These are phyloP conservation scores for Calonectria honghensis DNA, from an alignment of 2,329 filamentous ascomycete genomes.

Conservation along the genomic window DNA sequence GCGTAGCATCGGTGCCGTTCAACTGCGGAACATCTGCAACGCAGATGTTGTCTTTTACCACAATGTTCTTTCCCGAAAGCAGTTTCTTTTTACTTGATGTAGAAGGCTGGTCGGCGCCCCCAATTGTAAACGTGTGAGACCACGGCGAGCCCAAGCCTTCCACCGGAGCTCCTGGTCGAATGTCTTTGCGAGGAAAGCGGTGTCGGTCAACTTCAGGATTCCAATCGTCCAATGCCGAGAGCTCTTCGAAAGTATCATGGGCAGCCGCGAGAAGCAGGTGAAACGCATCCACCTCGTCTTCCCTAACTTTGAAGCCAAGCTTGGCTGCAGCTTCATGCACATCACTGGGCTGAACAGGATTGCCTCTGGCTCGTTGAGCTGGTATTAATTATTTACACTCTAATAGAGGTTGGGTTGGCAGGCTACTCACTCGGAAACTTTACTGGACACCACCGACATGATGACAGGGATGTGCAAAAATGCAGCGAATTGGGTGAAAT, in stretches of 20 bases:
- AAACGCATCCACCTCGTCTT: slow-evolving; percentile 9
- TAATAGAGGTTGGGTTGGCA: no score
- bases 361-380: background rate
- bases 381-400: background rate
- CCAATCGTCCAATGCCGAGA: slow-evolving; percentile 13
- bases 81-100: background rate
- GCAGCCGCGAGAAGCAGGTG: slow-evolving; percentile 7
- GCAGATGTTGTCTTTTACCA: slow-evolving; percentile 10
- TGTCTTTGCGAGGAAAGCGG: slow-evolving; percentile 12
- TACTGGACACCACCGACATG: slow-evolving; percentile 17
- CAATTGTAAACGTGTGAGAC: slow-evolving; percentile 12
- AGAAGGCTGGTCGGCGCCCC: background rate
- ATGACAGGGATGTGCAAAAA: background rate
- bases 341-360: slow-evolving; percentile 1
- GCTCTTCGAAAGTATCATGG: slow-evolving; percentile 15
- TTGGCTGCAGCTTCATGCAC: slow-evolving; percentile 1
- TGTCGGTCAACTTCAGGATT: slow-evolving; percentile 10
- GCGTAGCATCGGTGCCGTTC: slow-evolving; percentile 16
- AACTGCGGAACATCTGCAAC: slow-evolving; percentile 10
- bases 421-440: slow-evolving; percentile 13
- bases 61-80: background rate
- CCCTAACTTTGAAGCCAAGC: background rate
- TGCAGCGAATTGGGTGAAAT: background rate
- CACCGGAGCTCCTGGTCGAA: background rate
- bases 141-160: background rate